Conservation (phyloP, 441 rosid genomes). For the Rhodomyrtus psidioides region DNA sequence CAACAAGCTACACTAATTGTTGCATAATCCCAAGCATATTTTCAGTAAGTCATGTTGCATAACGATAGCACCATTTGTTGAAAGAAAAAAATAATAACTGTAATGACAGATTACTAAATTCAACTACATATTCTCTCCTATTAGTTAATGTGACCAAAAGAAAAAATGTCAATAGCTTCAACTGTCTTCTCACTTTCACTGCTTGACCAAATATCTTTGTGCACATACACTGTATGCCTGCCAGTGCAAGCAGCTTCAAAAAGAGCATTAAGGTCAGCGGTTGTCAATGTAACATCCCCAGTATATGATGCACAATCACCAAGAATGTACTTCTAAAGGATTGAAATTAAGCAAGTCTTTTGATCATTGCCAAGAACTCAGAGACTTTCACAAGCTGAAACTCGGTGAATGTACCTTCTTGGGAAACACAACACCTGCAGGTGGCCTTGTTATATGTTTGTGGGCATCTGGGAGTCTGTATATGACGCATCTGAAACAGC, state of each 20-base stretch:
- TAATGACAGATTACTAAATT: background rate
- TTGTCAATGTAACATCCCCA: background rate
- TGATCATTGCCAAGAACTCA: background rate
- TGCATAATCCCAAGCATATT: background rate
- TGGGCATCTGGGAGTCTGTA: slow-evolving; percentile 74
- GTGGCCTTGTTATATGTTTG: slow-evolving; percentile 50
- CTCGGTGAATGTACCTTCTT: slow-evolving; percentile 42
- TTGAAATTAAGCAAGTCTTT: background rate
- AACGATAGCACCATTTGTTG: background rate
- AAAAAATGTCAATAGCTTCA: background rate
- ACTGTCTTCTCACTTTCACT: background rate
- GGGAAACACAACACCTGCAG: slow-evolving; percentile 60
- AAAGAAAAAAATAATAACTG: background rate
- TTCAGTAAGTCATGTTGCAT: background rate
- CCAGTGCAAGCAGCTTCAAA: background rate
- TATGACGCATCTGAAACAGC: slow-evolving; percentile 59
- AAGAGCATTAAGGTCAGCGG: background rate
- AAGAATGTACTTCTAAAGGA: background rate
- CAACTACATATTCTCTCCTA: background rate
- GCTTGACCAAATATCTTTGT: background rate
- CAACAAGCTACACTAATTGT: background rate
- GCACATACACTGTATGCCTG: background rate
- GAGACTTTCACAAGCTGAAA: background rate
- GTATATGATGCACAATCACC: background rate
- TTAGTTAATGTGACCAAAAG: background rate